Evolutionary conservation across 1,284 basidiomycete genomes (phyloP), one percentile per base, ranked within the genome.

Genomic region (Trametes polyzona): DNA sequence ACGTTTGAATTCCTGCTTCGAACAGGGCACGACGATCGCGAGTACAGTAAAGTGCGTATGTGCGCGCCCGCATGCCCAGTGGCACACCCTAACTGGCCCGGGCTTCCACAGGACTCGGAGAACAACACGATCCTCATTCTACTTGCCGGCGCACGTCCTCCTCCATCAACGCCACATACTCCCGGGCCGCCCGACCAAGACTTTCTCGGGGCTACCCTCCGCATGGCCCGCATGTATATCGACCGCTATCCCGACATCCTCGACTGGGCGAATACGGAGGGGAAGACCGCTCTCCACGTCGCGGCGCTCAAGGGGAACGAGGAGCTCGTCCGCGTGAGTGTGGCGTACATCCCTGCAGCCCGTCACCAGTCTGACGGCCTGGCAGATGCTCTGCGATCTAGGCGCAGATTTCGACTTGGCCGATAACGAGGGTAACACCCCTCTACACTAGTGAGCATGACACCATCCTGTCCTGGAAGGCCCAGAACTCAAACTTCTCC

Each of bases 61-160:
- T 29, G 23, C 7, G 32, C 26, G 14, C 47, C 44, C 43, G 50
- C n/a, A 33, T 43, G 14, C 29, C 12, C 44, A 24, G 39, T 48
- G 52, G 49, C 59, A 42, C 33, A 8, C 39, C 16, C 39, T 48
- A n/a, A 55, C 47, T 5, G 30, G 23, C 50, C 43, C 1, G n/a
- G 14, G n/a, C 39, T 23, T 39, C 41, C 16, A 35, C 63, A 96
- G 93, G 94, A 96, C 71, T 82, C 83, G 8, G 93, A 95, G 67
- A 90, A 91, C 69, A 95, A 95, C 69, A 96, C 93, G 1, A 89
- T 96, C 48, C 85, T 96, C 53, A 92, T 95, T 76, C 78, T 95
- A 14, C 82, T 96, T 17, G 92, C 93, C 19, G 91, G 93, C 57
- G 79, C 88, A 41, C 86, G 83, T 46, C 83, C 86, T 12, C 76